These are phyloP conservation scores for Cercophora samala DNA, from an alignment of 495 filamentous ascomycete species.

Conservation along the genomic window DNA sequence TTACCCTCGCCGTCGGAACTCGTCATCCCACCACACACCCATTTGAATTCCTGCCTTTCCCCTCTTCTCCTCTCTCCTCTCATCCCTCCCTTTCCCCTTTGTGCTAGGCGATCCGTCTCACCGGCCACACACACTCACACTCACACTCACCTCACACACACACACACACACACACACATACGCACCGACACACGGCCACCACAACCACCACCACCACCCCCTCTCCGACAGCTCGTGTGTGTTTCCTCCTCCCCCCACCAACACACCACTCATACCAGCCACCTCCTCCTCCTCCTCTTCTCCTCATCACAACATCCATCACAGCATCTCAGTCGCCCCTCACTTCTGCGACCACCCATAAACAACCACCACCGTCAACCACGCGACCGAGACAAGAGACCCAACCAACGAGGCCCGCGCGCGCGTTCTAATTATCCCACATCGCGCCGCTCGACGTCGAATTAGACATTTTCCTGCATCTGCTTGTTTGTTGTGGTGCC, in stretches of 20 bases:
- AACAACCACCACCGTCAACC: not conserved
- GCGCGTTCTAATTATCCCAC: not conserved
- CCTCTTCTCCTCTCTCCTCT: constrained; percentile 10
- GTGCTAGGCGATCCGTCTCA: not conserved
- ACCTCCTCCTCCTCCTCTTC: not conserved
- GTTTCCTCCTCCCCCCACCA: not conserved
- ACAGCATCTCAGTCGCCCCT: not conserved
- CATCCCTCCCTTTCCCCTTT: constrained; percentile 4
- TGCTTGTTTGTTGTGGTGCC: constrained; percentile 1
- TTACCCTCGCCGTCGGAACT: constrained; percentile 23
- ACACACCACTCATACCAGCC: not conserved
- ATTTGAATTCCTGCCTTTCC: constrained; percentile 8
- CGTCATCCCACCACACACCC: constrained; percentile 19
- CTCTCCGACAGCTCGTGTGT: not conserved
- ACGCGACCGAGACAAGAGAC: not conserved
- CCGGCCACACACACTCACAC: constrained; percentile 3
- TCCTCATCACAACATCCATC: constrained; percentile 6
- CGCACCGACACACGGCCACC: not conserved
- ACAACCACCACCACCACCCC: not conserved
- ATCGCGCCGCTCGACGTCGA: not conserved
- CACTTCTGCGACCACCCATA: not conserved
- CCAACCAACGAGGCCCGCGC: not conserved
- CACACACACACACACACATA: too few relatives aligned
- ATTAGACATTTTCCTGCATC: not conserved
- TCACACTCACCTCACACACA: too few relatives aligned